Evolutionary conservation across 164 flowering plant genomes (phyloP).

Genomic region (Umbilicus rupestris): DNA sequence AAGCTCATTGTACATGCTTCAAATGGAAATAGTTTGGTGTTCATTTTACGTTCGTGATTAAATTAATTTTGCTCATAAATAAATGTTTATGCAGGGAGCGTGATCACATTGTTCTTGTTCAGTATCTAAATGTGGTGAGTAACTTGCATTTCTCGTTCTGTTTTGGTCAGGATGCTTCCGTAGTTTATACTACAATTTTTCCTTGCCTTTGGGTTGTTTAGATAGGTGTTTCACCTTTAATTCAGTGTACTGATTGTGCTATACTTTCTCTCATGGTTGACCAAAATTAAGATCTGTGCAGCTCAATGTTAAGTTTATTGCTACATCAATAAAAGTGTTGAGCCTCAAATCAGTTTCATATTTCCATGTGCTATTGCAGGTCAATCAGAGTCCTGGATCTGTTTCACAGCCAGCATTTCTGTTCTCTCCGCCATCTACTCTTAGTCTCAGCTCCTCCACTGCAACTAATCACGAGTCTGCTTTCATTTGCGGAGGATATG

Average conservation of each 20-base stretch:
- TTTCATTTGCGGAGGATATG: conserved; percentile 28
- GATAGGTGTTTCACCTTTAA: too few relatives aligned
- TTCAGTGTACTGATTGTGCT: neutral
- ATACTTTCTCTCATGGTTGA: neutral
- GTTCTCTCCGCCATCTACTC: conserved; percentile 30
- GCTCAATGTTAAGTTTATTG: too few relatives aligned
- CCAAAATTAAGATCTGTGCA: neutral
- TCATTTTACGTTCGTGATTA: neutral
- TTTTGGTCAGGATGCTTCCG: neutral
- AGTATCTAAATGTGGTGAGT: conserved; percentile 58
- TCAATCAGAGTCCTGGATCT: conserved; percentile 33
- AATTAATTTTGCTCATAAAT: neutral
- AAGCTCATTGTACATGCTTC: neutral
- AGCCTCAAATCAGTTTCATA: neutral
- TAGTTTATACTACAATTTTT: neutral
- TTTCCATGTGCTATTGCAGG: conserved; percentile 23
- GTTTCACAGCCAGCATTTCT: conserved; percentile 30
- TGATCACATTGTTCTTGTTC: conserved; percentile 92
- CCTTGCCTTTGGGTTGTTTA: neutral
- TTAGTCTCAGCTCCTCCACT: conserved; percentile 26
- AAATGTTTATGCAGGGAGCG: conserved; percentile 49
- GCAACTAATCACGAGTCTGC: conserved; percentile 32
- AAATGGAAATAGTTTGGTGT: neutral
- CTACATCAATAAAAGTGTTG: neutral
- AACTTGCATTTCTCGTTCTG: neutral